Evolutionary conservation across 768 basidiomycete genomes (phyloP), one percentile per base, ranked within the genome.

Genomic region (Antrodiella citrinella): DNA sequence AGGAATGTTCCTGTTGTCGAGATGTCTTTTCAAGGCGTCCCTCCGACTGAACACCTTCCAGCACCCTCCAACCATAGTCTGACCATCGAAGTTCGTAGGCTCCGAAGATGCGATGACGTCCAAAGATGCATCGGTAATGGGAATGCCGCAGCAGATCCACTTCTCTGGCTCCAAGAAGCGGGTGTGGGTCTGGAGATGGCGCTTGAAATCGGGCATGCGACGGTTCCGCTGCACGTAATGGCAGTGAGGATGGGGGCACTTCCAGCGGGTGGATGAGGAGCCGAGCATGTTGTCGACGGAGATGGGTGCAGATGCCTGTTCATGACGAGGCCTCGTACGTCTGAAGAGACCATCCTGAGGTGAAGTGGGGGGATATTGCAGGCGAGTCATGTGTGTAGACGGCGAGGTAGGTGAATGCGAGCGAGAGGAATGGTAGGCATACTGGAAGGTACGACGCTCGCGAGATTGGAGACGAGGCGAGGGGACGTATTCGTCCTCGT

Each of bases 131-230:
- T 44, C 20, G 12, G 3, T 20, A 9, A 55, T 21, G 3, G 51
- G 55, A 10, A 58, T 51, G n/a, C 59, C 59, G 45, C 53, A 55
- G 50, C 59, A 61, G 5, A 52, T 45, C 49, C 48, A 57, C 21
- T 51, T 45, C 19, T 23, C 30, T 26, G 43, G 19, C 19, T 48
- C 40, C 10, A 39, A 35, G n/a, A 13, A 30, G n/a, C 24, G 25
- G 54, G 7, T 25, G 53, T 61, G 59, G n/a, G 47, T 48, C 38
- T 22, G 23, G 39, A 58, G 21, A 51, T 61, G 59, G n/a, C 59
- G 57, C 47, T 38, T 44, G 45, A 61, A 39, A 51, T 61, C 59
- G 18, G 52, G 50, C 41, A 3, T 41, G 48, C 59, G 59, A 13
- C 21, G 44, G 41, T 51, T 51, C 23, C 2, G 1, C 55, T 53